These are phyloP conservation scores for Bassia scoparia DNA, from an alignment of 148 eudicot species.

Conservation along the genomic window DNA sequence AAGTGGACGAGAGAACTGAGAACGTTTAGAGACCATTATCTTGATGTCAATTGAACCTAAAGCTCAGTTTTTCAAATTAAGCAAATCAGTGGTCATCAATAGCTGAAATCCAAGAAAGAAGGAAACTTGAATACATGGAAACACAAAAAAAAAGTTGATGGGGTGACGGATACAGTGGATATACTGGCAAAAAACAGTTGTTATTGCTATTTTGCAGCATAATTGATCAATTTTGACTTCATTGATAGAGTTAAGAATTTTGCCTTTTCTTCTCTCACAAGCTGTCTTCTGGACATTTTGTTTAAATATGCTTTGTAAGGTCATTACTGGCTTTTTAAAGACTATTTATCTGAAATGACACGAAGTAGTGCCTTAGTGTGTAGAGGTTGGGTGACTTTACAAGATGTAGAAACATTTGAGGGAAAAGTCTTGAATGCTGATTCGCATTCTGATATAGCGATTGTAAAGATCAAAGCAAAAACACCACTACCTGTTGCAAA, in stretches of 20 bases:
- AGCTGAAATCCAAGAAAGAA: not conserved
- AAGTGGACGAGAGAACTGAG: not conserved
- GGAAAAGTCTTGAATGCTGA: constrained; percentile 90
- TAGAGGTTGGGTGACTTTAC: constrained; percentile 92
- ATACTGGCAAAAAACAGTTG: not conserved
- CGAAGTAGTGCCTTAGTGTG: not conserved
- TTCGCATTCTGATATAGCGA: constrained; percentile 88
- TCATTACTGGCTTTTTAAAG: not conserved
- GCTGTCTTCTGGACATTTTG: not conserved
- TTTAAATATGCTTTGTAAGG: not conserved
- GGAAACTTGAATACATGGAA: not conserved
- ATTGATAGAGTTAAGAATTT: too few relatives aligned
- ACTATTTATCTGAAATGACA: not conserved
- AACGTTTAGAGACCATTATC: not conserved
- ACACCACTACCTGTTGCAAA: constrained; percentile 84
- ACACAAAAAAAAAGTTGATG: too few relatives aligned
- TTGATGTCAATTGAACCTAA: not conserved
- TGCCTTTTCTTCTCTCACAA: too few relatives aligned
- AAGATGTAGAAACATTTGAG: constrained; percentile 89
- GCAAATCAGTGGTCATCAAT: not conserved
- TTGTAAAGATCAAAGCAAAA: constrained; percentile 75
- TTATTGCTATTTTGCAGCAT: not conserved
- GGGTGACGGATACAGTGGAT: not conserved
- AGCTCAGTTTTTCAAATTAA: not conserved
- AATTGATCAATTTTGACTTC: not conserved